Evolutionary conservation across 139 green algal genomes (phyloP), one percentile per base, ranked within the genome.

Genomic region (Picochlorum sp.): DNA sequence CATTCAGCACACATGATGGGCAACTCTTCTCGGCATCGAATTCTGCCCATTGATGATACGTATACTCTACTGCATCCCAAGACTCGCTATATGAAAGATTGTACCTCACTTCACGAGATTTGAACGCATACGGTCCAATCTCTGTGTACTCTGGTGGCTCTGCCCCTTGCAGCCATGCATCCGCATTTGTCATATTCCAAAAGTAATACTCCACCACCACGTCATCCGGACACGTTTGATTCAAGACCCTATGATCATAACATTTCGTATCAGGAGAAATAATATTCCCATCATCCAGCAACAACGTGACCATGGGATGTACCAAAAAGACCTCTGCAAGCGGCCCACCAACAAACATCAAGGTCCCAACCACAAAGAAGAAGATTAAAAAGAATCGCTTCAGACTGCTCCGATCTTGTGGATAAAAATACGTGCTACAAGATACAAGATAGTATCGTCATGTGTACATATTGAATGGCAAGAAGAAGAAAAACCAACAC

Each of bases 201-300:
- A 80, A 74, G 55, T 57, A 74, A 64, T 80, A 80, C 8, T 80
- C 63, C n/a, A 66, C 61, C 15, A 26, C n/a, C 14, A 66, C 24
- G 6, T 41, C 47, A 45, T 55, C 15, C 7, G 65, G 18, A 55
- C 69, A 75, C 3, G 49, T 41, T 34, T 75, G 62, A 7, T 34
- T 45, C 5, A 13, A 21, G 9, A 67, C 2, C 2, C n/a, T 58
- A 54, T 71, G 28, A 45, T 75, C 45, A 51, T 45, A 67, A 72
- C 74, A 80, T 44, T 70, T 20, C 10, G 45, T 67, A 14, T 55
- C 14, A 15, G 70, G 59, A 18, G 65, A 69, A 52, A 80, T 63
- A 52, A 78, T 44, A 34, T 59, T 28, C 15, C 52, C 44, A 26
- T 70, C 47, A 14, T 20, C 21, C 8, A 75, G 7, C 2, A 24